Conservation (phyloP, 208 protist genomes). For the Trypanosoma avium region DNA sequence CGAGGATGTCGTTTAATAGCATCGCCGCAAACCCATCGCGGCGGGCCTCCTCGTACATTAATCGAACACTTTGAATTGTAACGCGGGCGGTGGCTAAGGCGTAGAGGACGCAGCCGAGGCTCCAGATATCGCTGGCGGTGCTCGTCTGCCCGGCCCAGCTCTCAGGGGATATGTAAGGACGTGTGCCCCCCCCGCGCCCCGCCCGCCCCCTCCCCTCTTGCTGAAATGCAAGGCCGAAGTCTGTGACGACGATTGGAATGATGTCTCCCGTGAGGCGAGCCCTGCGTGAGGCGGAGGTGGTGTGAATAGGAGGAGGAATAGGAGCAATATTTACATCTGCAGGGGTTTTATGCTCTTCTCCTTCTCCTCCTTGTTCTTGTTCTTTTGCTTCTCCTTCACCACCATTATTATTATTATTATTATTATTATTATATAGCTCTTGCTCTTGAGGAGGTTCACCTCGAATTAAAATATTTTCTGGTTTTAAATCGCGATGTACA, state of each 20-base stretch:
- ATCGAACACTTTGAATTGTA: slow-evolving; percentile 46
- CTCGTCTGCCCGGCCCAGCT: slow-evolving; percentile 55
- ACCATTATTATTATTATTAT: not conserved
- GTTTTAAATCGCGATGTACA: slow-evolving; percentile 70
- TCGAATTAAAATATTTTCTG: slow-evolving; percentile 79
- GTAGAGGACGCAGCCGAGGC: slow-evolving; percentile 86
- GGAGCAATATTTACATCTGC: slow-evolving; percentile 18
- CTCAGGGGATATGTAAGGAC: slow-evolving; percentile 86
- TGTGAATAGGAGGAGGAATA: not conserved
- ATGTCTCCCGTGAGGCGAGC: slow-evolving; percentile 33
- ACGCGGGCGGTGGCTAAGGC: slow-evolving; percentile 73
- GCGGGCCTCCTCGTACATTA: slow-evolving; percentile 78
- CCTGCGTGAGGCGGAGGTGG: not conserved
- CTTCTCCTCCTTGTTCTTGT: not conserved
- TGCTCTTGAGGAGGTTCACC: slow-evolving; percentile 9
- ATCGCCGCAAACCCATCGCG: slow-evolving; percentile 61
- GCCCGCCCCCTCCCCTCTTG: slow-evolving; percentile 32
- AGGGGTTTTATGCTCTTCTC: not conserved
- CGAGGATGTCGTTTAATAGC: slow-evolving; percentile 69
- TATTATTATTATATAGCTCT: not conserved
- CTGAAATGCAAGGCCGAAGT: slow-evolving; percentile 80
- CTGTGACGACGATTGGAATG: slow-evolving; percentile 79
- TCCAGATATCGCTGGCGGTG: slow-evolving; percentile 83
- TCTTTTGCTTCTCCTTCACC: not conserved
- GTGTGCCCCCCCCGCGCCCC: slow-evolving; percentile 62